These are phyloP conservation scores for Phytopythium chamaehyphon DNA, from an alignment of 352 stramenopile species.

Conservation along the genomic window DNA sequence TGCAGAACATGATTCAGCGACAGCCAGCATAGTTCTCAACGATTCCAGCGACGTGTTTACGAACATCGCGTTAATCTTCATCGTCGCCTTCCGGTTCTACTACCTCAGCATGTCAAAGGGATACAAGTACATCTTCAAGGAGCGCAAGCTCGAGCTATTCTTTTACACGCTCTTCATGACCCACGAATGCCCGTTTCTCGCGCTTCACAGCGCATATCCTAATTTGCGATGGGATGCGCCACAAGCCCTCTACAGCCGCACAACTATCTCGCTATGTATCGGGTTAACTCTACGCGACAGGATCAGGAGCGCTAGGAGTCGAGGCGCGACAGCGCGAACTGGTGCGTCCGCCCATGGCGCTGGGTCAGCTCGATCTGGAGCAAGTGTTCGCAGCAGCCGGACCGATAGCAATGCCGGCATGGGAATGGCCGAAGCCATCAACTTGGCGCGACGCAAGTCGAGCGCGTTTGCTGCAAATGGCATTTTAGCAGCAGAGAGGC, in stretches of 20 bases:
- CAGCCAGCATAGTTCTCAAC: constrained; percentile 19
- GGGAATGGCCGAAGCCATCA: background rate
- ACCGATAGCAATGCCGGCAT: background rate
- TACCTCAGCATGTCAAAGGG: constrained; percentile 14
- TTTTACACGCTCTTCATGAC: constrained; percentile 11
- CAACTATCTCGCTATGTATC: constrained; percentile 10
- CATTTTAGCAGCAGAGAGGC: background rate
- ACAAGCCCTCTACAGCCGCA: constrained; percentile 13
- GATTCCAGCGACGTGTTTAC: constrained; percentile 11
- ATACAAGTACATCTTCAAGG: constrained; percentile 1
- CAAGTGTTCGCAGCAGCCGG: background rate
- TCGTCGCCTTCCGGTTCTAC: constrained; percentile 15
- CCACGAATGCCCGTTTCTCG: constrained; percentile 8
- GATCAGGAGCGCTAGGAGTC: background rate
- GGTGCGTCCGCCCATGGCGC: no score
- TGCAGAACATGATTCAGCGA: constrained; percentile 8
- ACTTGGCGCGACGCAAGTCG: background rate
- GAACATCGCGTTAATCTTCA: constrained; percentile 6
- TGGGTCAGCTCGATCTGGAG: background rate
- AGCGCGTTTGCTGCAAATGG: background rate
- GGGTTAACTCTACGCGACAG: constrained; percentile 5
- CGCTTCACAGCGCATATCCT: constrained; percentile 1
- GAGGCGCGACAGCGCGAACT: background rate
- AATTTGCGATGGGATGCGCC: constrained; percentile 7
- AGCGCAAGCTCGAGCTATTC: constrained; percentile 10